Evolutionary conservation across 192 early-diverging fungal genomes (phyloP), one percentile per base, ranked within the genome.

Genomic region (Geosiphon pyriformis): DNA sequence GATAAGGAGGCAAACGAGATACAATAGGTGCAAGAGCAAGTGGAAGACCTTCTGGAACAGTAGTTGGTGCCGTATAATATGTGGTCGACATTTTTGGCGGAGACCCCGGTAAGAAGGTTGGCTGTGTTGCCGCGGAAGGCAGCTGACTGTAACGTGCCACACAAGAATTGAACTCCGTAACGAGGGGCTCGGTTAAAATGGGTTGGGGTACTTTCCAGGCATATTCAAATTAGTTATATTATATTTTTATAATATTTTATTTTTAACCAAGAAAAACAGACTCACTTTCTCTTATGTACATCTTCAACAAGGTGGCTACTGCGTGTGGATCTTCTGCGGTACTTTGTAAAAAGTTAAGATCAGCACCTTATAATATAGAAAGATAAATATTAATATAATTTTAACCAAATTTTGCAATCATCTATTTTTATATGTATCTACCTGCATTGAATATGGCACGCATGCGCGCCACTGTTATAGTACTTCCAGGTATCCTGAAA

Each of bases 251-350:
- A n/a, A n/a, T n/a, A n/a, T n/a, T n/a, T n/a, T n/a, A n/a, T n/a
- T n/a, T n/a, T n/a, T n/a, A n/a, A n/a, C n/a, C n/a, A n/a, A n/a
- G n/a, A n/a, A n/a, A n/a, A n/a, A n/a, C n/a, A n/a, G n/a, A 70
- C 78, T 70, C 80, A 85, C 83, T 72, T 70, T 86, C 83, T 65
- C 85, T 69, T 20, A 86, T 57, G 61, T 84, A 86, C 61, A 81
- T 73, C 56, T 84, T 86, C 15, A 86, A 70, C 25, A 86, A 68
- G 25, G 83, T 75, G 30, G 80, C 83, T 34, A 84, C 83, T 11
- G 78, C 81, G 53, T 86, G 80, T 11, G 85, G 83, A 53, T 86
- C 85, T 25, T 63, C 37, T 6, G 11, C 20, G 11, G 60, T 32
- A 31, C 47, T 63, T 63, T 63, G 61, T 63, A 50, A 51, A 23